Evolutionary conservation across 2,329 filamentous ascomycete genomes (phyloP).

Genomic region (Phoma herbarum): DNA sequence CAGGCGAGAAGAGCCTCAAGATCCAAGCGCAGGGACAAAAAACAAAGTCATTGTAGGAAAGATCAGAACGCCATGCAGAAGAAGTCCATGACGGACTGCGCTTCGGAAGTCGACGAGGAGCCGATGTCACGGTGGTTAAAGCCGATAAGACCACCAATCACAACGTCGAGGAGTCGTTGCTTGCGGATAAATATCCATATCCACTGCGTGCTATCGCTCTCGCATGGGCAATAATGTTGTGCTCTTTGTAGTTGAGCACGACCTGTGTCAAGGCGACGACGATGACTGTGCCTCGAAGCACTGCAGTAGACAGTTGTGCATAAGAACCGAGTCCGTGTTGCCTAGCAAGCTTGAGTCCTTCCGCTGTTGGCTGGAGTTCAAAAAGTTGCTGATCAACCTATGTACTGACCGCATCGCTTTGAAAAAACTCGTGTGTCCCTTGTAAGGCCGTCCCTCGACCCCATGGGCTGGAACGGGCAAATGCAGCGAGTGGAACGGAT

Average conservation of each 20-base stretch:
- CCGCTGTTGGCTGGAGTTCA: neutral
- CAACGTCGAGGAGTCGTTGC: neutral
- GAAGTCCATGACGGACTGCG: slow-evolving; percentile 26
- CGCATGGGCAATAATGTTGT: neutral
- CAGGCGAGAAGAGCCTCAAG: neutral
- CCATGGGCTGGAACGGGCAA: neutral
- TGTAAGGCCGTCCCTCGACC: neutral
- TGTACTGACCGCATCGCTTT: neutral
- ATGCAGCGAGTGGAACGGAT: slow-evolving; percentile 6
- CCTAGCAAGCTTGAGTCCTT: neutral
- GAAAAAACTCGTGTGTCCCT: neutral
- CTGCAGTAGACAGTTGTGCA: neutral
- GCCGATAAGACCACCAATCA: slow-evolving; percentile 29
- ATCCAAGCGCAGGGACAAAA: slow-evolving; percentile 1
- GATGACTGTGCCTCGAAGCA: neutral
- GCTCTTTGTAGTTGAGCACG: neutral
- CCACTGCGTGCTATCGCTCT: neutral
- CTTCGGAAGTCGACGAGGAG: slow-evolving; percentile 23
- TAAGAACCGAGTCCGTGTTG: neutral
- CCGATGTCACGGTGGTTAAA: slow-evolving; percentile 22
- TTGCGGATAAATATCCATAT: slow-evolving; percentile 6
- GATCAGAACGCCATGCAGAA: slow-evolving; percentile 2
- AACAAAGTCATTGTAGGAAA: slow-evolving; percentile 5
- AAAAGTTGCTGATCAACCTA: neutral
- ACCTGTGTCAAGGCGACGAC: neutral